A percentile compares a stretch with the other conserved stretches of the same genome.
phyloP scores from a whole-genome alignment of 345 rosid genomes.

The Camelina neglecta region DNA sequence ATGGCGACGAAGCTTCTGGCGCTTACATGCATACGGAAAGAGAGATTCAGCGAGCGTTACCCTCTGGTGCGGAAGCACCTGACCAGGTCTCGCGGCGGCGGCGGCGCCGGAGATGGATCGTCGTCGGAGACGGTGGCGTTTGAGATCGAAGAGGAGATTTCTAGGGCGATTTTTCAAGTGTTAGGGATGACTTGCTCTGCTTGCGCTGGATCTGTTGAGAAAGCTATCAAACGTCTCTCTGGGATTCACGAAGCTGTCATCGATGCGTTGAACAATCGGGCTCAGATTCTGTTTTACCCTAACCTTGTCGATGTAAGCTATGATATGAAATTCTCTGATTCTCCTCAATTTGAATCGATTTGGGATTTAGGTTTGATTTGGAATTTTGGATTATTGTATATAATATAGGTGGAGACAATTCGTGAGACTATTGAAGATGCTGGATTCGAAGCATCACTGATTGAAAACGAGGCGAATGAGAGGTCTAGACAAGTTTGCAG shows the following conservation, averaged over 20 bases:
- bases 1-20: slow-evolving; percentile 82
- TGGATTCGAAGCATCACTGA: slow-evolving; percentile 73
- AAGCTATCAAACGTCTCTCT: slow-evolving; percentile 83
- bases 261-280: slow-evolving; percentile 71
- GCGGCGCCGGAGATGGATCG: slow-evolving; percentile 25
- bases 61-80: slow-evolving; percentile 77
- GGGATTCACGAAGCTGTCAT: slow-evolving; percentile 79
- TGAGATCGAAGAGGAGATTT: slow-evolving; percentile 37
- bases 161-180: slow-evolving; percentile 67
- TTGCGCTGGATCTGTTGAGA: slow-evolving; percentile 93
- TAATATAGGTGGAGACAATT: slow-evolving; percentile 74
- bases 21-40: slow-evolving; percentile 65
- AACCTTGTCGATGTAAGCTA: slow-evolving; percentile 62
- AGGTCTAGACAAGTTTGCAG: slow-evolving; percentile 67
- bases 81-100: slow-evolving; percentile 46
- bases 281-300: slow-evolving; percentile 72
- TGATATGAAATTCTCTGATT: background rate
- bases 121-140: slow-evolving; percentile 44
- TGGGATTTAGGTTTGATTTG: slow-evolving; percentile 17
- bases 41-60: slow-evolving; percentile 54
- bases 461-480: slow-evolving; percentile 58
- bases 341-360: background rate
- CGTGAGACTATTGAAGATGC: slow-evolving; percentile 88
- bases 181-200: slow-evolving; percentile 92
- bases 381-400: background rate